phyloP scores from a whole-genome alignment of 2,329 filamentous ascomycete genomes.

The Talaromyces pinophilus region DNA sequence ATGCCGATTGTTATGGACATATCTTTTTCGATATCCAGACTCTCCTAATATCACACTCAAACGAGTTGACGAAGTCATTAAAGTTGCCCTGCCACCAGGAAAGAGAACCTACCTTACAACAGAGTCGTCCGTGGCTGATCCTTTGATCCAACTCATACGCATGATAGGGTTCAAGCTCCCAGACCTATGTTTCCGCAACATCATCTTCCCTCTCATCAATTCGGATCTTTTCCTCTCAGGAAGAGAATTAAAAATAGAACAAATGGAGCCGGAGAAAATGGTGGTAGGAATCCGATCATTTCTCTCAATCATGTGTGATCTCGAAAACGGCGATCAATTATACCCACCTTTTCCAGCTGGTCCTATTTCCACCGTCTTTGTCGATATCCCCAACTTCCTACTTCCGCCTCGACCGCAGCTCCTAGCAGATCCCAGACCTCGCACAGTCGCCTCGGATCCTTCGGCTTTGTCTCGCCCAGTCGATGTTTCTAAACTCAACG shows the following conservation, averaged over 20 bases:
- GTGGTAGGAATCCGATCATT: conserved; percentile 97
- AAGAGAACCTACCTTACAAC: conserved; percentile 80
- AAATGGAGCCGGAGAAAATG: conserved; percentile 92
- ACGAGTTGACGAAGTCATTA: conserved; percentile 87
- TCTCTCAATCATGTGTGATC: conserved; percentile 85
- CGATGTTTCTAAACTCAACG: conserved; percentile 64
- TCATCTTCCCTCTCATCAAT: conserved; percentile 95
- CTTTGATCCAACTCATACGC: conserved; percentile 87
- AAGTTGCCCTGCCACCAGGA: conserved; percentile 76
- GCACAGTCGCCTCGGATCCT: conserved; percentile 34
- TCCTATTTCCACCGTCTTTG: conserved; percentile 42
- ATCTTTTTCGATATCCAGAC: conserved; percentile 82
- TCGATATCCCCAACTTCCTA: conserved; percentile 40
- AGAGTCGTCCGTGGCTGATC: conserved; percentile 81
- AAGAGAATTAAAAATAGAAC: conserved; percentile 83
- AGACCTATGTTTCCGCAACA: conserved; percentile 85
- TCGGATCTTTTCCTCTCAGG: conserved; percentile 78
- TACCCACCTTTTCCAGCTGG: conserved; percentile 80
- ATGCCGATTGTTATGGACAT: conserved; percentile 89
- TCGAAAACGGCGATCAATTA: conserved; percentile 78
- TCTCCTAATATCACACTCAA: conserved; percentile 65
- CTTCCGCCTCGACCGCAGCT: conserved; percentile 41
- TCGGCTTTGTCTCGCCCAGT: conserved; percentile 51
- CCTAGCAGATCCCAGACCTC: conserved; percentile 39
- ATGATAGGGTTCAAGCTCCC: conserved; percentile 93